Evolutionary conservation across 2,329 filamentous ascomycete species (phyloP).

Genomic region (Biscogniauxia mediterranea): DNA sequence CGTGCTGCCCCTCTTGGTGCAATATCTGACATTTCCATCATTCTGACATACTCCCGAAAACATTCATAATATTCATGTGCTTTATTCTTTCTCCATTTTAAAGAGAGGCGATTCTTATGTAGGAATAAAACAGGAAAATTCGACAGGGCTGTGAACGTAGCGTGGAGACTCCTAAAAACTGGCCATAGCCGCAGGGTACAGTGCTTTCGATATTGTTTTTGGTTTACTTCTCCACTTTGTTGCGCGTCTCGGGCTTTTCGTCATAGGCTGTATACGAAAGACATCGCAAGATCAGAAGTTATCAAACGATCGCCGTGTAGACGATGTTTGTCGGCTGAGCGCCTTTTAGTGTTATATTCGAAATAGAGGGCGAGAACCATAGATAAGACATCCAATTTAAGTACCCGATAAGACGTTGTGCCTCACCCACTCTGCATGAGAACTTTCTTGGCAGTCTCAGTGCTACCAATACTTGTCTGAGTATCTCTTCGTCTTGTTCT

Average conservation of each 20-base stretch:
- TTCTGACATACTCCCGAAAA: constrained; percentile 8
- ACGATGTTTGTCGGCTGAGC: not conserved
- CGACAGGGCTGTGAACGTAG: not conserved
- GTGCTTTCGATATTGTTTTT: not conserved
- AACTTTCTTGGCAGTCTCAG: constrained; percentile 63
- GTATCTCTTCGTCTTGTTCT: constrained; percentile 54
- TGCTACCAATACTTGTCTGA: constrained; percentile 59
- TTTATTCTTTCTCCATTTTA: constrained; percentile 5
- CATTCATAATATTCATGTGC: constrained; percentile 11
- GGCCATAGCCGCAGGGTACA: not conserved
- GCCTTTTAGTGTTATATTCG: not conserved
- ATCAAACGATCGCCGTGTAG: not conserved
- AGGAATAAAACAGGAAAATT: not conserved
- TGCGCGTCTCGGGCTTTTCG: not conserved
- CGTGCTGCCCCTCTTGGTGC: constrained; percentile 12
- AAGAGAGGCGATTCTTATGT: not conserved
- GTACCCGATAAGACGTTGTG: not conserved
- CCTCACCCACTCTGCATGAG: constrained; percentile 35
- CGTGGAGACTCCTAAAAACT: not conserved
- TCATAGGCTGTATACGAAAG: not conserved
- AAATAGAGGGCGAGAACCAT: not conserved
- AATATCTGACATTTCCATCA: constrained; percentile 3
- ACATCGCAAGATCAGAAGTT: not conserved
- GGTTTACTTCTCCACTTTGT: not conserved
- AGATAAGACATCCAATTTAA: not conserved